Evolutionary conservation across 2,329 filamentous ascomycete species (phyloP).

Genomic region (Nemania sp.): DNA sequence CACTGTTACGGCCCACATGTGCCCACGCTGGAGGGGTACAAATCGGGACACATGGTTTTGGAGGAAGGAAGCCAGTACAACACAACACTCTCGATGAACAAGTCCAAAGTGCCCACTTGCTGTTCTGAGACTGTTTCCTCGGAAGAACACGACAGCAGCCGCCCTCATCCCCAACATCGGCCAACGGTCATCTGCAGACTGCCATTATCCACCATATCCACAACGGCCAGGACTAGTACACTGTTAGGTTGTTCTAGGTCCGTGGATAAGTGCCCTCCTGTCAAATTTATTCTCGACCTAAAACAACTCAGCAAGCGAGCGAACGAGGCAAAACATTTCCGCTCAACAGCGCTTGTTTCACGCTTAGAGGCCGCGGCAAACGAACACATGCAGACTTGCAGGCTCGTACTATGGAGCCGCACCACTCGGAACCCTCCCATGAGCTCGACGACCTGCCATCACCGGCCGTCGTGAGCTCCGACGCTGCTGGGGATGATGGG

Average conservation of each 20-base stretch:
- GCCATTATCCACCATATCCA: background rate
- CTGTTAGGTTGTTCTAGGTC: background rate
- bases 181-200: background rate
- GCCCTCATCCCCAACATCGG: no score
- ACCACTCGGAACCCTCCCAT: slow-evolving; percentile 11
- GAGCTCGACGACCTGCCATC: slow-evolving; percentile 21
- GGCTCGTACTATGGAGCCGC: slow-evolving; percentile 12
- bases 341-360: background rate
- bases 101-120: no score
- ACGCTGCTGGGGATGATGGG: background rate
- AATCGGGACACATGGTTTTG: no score
- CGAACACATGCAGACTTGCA: background rate
- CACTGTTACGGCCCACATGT: no score
- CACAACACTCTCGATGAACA: no score
- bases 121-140: no score
- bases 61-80: no score
- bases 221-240: background rate
- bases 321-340: background rate
- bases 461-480: background rate
- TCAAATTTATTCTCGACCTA: background rate
- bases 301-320: background rate
- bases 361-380: background rate
- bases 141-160: no score
- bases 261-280: background rate
- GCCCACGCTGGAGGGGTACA: no score